phyloP scores from a whole-genome alignment of 2,329 filamentous ascomycete species.

The Orbilia blumenaviensis region DNA sequence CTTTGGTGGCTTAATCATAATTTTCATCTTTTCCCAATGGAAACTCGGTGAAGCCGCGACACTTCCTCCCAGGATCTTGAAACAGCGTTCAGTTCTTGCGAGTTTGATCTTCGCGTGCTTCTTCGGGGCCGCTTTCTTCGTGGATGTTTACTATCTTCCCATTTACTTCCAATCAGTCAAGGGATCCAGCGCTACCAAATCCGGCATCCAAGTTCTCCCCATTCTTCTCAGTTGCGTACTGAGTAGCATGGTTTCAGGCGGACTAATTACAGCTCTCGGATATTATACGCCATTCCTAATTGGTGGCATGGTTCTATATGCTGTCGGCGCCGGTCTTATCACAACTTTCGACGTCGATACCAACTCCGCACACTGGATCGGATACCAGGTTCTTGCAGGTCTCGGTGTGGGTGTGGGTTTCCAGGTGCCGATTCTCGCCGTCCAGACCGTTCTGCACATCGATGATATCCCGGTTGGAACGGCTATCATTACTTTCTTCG shows the following conservation, averaged over 20 bases:
- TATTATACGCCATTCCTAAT: conserved; percentile 71
- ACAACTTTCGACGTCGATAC: conserved; percentile 65
- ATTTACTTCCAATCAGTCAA: conserved; percentile 69
- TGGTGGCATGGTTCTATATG: conserved; percentile 64
- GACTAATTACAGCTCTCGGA: conserved; percentile 66
- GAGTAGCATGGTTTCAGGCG: conserved; percentile 65
- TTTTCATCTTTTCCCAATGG: conserved; percentile 67
- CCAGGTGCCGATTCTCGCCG: conserved; percentile 68
- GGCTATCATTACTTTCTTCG: conserved; percentile 65
- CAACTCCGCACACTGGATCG: conserved; percentile 62
- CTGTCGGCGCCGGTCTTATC: conserved; percentile 67
- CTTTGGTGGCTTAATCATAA: conserved; percentile 64
- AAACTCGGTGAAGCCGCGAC: conserved; percentile 65
- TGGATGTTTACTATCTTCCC: conserved; percentile 67
- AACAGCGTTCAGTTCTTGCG: conserved; percentile 66
- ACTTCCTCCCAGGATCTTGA: conserved; percentile 67
- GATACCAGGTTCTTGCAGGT: conserved; percentile 63
- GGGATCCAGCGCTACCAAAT: conserved; percentile 65
- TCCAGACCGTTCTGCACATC: conserved; percentile 67
- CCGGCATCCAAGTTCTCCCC: conserved; percentile 68
- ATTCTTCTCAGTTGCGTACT: conserved; percentile 66
- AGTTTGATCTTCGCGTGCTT: conserved; percentile 65
- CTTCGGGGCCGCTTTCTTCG: conserved; percentile 66
- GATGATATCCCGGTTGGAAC: conserved; percentile 68
- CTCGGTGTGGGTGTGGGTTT: conserved; percentile 69